Evolutionary conservation across 1,284 basidiomycete species (phyloP), one percentile per base, ranked within the genome.

Genomic region (Cryptococcus depauperatus): DNA sequence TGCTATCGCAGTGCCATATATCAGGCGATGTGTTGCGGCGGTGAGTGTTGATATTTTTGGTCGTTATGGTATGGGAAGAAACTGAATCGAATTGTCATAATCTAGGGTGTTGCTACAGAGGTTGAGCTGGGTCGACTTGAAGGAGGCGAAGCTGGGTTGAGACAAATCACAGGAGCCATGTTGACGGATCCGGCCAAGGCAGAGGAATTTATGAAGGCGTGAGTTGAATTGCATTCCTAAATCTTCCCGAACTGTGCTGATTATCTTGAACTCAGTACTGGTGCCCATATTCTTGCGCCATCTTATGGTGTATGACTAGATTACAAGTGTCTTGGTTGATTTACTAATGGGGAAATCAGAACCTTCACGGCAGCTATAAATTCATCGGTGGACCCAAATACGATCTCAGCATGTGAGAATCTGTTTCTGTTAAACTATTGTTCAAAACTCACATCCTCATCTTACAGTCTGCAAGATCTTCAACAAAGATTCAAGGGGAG

Each of bases 61-160:
- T n/a, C 5, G n/a, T n/a, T 26, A n/a, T 40, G 38, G 23, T 19
- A 19, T 6, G 10, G 39, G 7, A 19, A 2, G 16, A 9, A n/a
- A 25, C 21, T 33, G 18, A 33, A 10, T 13, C 22, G 19, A 13
- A 8, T 18, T 21, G 27, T 21, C 7, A 18, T 19, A 35, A n/a
- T n/a, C n/a, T 29, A 60, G 32, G 73, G 73, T 14, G 68, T 74
- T 38, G 71, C 71, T 1, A 72, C 71, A 27, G 73, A 74, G 55
- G 73, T 74, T 35, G 73, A 74, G 57, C 61, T 74, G 5, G 73
- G 73, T 32, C 56, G 73, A 32, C 50, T 74, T 27, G 71, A 73
- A 40, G 72, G 73, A 22, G 73, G 73, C 16, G 73, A 74, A 46
- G 72, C 70, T 3, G 73, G 73, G 28, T 58, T 74, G n/a, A 55